A percentile compares a stretch with the other conserved stretches of the same genome.
phyloP scores from a whole-genome alignment of 768 basidiomycete species.

The Boletus speciosus region DNA sequence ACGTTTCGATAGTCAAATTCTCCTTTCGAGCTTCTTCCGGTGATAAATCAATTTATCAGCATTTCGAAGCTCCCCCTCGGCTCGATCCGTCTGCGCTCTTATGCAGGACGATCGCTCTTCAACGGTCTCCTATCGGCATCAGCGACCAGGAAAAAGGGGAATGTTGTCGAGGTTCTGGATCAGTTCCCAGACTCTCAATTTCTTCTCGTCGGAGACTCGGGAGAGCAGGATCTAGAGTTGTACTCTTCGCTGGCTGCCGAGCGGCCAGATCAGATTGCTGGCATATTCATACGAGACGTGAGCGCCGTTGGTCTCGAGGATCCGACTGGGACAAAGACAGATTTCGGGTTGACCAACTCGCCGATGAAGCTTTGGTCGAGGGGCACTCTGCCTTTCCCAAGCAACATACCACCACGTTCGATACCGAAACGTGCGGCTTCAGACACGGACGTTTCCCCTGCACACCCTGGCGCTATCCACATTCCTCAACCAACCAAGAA shows the following conservation, averaged over 20 bases:
- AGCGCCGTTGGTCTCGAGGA: constrained; percentile 47
- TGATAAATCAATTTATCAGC: constrained; percentile 71
- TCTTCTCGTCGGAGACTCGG: constrained; percentile 86
- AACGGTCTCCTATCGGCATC: constrained; percentile 80
- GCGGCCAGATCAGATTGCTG: constrained; percentile 65
- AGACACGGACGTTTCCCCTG: constrained; percentile 15
- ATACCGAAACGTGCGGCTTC: constrained; percentile 19
- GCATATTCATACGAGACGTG: constrained; percentile 82
- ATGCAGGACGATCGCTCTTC: constrained; percentile 79
- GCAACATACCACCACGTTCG: not conserved
- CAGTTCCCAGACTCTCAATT: constrained; percentile 73
- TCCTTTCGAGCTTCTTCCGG: constrained; percentile 79
- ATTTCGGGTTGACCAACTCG: not conserved
- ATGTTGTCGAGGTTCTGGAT: constrained; percentile 74
- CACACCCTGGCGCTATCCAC: constrained; percentile 4
- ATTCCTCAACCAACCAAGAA: constrained; percentile 15
- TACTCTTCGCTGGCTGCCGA: constrained; percentile 75
- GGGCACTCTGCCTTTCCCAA: constrained; percentile 4
- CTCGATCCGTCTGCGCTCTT: constrained; percentile 80
- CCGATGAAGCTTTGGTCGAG: constrained; percentile 7
- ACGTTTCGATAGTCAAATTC: constrained; percentile 68
- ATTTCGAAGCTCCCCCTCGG: constrained; percentile 68
- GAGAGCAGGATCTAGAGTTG: constrained; percentile 93
- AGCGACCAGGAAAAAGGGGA: constrained; percentile 76
- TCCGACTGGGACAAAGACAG: constrained; percentile 49